phyloP scores from a whole-genome alignment of 2,329 filamentous ascomycete genomes.

The Cordyceps farinosa region DNA sequence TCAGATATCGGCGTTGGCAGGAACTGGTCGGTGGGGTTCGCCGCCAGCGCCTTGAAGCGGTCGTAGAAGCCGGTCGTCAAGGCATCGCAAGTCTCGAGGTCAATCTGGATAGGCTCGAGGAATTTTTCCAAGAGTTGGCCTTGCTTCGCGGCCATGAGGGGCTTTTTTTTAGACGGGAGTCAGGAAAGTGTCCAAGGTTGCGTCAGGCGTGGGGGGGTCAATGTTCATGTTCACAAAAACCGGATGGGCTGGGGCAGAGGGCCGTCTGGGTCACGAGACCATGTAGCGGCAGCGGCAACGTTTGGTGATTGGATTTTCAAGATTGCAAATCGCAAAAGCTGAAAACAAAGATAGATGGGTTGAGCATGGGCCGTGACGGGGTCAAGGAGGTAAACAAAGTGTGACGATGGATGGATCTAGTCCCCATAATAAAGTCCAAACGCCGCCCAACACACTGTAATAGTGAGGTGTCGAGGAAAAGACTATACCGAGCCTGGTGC shows the following conservation, averaged over 20 bases:
- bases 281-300: background rate
- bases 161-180: background rate
- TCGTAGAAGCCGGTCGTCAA: slow-evolving; percentile 46
- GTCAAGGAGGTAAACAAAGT: slow-evolving; percentile 10
- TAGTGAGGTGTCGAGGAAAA: background rate
- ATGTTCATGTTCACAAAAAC: slow-evolving; percentile 5
- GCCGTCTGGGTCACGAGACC: background rate
- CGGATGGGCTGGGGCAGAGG: background rate
- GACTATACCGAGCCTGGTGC: background rate
- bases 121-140: slow-evolving; percentile 39
- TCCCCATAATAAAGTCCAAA: slow-evolving; percentile 15
- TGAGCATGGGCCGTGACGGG: background rate
- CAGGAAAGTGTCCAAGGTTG: slow-evolving; percentile 12
- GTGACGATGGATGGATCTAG: slow-evolving; percentile 5
- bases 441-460: background rate
- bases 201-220: slow-evolving; percentile 1
- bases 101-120: slow-evolving; percentile 48
- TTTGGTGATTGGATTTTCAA: background rate
- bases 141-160: slow-evolving; percentile 24
- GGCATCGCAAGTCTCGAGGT: slow-evolving; percentile 41
- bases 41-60: slow-evolving; percentile 49
- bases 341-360: background rate
- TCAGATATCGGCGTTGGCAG: slow-evolving; percentile 60
- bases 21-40: slow-evolving; percentile 53
- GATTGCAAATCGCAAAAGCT: background rate